phyloP scores from a whole-genome alignment of 441 rosid species.

The Corymbia calophylla region DNA sequence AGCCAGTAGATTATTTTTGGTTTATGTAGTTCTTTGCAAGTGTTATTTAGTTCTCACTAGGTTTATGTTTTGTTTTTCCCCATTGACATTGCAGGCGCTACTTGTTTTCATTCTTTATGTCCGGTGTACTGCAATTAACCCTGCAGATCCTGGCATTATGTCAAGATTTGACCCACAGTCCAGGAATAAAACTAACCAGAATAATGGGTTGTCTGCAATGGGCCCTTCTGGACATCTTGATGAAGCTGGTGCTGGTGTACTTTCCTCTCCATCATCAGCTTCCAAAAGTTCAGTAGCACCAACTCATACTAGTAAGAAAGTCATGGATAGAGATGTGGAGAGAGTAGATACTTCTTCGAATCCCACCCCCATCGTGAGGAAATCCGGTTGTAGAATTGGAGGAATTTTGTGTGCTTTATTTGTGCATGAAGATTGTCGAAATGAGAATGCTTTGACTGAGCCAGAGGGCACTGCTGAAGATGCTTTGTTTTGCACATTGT shows the following conservation, averaged over 20 bases:
- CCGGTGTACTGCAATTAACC: slow-evolving; percentile 67
- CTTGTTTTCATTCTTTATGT: slow-evolving; percentile 58
- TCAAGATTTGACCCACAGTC: slow-evolving; percentile 33
- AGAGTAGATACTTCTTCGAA: slow-evolving; percentile 18
- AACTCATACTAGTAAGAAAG: slow-evolving; percentile 61
- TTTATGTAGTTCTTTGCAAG: background rate
- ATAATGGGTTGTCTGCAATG: slow-evolving; percentile 28
- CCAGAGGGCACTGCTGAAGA: slow-evolving; percentile 44
- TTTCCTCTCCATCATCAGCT: slow-evolving; percentile 70
- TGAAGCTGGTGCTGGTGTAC: slow-evolving; percentile 50
- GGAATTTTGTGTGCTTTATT: slow-evolving; percentile 48
- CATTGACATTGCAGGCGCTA: slow-evolving; percentile 37
- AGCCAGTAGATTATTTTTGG: background rate
- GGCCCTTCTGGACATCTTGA: slow-evolving; percentile 38
- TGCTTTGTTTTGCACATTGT: slow-evolving; percentile 62
- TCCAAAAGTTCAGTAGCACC: slow-evolving; percentile 63
- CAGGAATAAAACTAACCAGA: slow-evolving; percentile 15
- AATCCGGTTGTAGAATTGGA: slow-evolving; percentile 25
- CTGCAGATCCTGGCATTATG: slow-evolving; percentile 75
- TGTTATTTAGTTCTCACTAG: background rate
- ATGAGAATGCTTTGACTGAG: slow-evolving; percentile 27
- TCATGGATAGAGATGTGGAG: slow-evolving; percentile 47
- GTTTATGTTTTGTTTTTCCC: background rate
- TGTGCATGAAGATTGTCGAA: slow-evolving; percentile 64
- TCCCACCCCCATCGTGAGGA: slow-evolving; percentile 3